phyloP scores from a whole-genome alignment of 2,329 filamentous ascomycete species.

The Coniochaeta prunicola region DNA sequence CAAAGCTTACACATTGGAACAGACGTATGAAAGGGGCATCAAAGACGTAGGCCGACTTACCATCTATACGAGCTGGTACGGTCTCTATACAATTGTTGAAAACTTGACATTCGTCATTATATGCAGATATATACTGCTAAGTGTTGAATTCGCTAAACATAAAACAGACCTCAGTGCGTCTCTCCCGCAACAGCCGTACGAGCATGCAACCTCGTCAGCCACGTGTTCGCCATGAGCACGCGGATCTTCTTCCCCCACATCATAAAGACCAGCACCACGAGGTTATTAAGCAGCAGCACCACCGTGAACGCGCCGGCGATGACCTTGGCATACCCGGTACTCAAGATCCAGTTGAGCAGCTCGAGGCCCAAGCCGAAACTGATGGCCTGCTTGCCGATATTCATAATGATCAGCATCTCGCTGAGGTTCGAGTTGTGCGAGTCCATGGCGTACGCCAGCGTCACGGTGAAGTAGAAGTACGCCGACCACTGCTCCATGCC shows the following conservation, averaged over 20 bases:
- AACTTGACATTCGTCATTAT: too few relatives aligned
- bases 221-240: conserved; percentile 32
- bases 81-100: too few relatives aligned
- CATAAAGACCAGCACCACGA: conserved; percentile 37
- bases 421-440: conserved; percentile 46
- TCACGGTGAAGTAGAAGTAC: conserved; percentile 47
- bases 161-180: not conserved
- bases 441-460: conserved; percentile 50
- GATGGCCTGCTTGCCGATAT: conserved; percentile 43
- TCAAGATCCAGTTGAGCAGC: conserved; percentile 38
- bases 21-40: too few relatives aligned
- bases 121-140: not conserved
- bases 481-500: conserved; percentile 35
- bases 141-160: not conserved
- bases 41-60: too few relatives aligned
- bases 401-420: conserved; percentile 51
- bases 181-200: not conserved
- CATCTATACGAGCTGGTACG: too few relatives aligned
- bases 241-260: conserved; percentile 38
- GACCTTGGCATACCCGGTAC: conserved; percentile 36
- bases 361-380: conserved; percentile 40
- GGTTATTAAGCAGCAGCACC: conserved; percentile 36
- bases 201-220: conserved; percentile 26
- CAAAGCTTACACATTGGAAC: too few relatives aligned
- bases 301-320: conserved; percentile 39